A percentile compares a stretch with the other conserved stretches of the same genome.
These are phyloP conservation scores for Ceratobasidium papillatum DNA, from an alignment of 1,284 basidiomycete genomes.

Conservation along the genomic window DNA sequence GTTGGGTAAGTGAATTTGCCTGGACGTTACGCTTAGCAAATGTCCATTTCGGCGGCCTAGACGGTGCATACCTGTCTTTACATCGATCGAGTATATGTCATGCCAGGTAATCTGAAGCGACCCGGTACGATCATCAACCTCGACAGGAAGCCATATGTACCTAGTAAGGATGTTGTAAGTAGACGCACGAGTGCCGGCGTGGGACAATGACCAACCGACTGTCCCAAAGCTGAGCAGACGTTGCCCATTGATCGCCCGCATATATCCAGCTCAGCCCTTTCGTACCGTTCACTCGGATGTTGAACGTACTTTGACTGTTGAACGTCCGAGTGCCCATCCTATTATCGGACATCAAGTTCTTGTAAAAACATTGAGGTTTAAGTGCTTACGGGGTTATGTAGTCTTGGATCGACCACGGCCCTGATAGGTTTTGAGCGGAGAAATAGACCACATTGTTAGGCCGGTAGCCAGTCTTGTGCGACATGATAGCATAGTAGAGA, in stretches of 20 bases:
- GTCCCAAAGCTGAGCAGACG: constrained; percentile 10
- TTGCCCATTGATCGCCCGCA: constrained; percentile 43
- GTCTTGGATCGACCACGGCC: constrained; percentile 30
- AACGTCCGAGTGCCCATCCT: constrained; percentile 31
- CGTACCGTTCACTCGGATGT: constrained; percentile 24
- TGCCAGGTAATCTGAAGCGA: constrained; percentile 24
- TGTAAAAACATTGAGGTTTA: not conserved
- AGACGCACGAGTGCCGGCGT: no score
- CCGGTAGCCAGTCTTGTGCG: constrained; percentile 32
- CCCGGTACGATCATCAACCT: constrained; percentile 19
- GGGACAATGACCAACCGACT: constrained; percentile 6
- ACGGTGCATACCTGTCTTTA: constrained; percentile 18
- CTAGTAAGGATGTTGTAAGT: not conserved
- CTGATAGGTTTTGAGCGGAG: constrained; percentile 26
- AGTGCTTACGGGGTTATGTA: constrained; percentile 25
- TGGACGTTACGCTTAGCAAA: not conserved
- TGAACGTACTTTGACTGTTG: constrained; percentile 29
- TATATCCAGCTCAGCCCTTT: constrained; percentile 31
- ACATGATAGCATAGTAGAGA: constrained; percentile 31
- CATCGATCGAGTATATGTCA: constrained; percentile 30
- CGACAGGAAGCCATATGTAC: constrained; percentile 34
- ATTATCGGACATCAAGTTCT: not conserved
- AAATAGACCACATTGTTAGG: constrained; percentile 24
- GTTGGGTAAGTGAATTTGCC: constrained; percentile 32
- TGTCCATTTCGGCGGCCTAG: no score